A percentile compares a stretch with the other conserved stretches of the same genome.
phyloP scores from a whole-genome alignment of 192 early-diverging fungal genomes.

The Gonapodya prolifera region DNA sequence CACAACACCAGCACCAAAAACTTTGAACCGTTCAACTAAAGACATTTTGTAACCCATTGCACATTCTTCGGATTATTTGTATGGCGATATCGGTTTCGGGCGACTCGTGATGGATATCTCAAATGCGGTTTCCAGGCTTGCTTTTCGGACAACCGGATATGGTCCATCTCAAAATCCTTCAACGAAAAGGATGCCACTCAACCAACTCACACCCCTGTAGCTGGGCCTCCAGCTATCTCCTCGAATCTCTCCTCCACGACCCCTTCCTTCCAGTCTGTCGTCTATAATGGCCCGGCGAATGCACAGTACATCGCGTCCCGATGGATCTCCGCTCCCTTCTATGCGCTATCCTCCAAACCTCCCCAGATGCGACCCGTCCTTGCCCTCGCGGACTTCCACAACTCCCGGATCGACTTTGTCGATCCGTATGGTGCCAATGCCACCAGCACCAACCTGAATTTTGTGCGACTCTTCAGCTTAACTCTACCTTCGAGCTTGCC shows the following conservation, averaged over 20 bases:
- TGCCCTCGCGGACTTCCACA: not conserved
- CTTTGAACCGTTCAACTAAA: not conserved
- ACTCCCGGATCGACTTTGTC: not conserved
- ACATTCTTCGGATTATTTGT: no score
- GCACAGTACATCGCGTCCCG: not conserved
- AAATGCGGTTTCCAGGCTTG: not conserved
- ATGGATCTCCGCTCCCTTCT: not conserved
- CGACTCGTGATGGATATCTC: not conserved
- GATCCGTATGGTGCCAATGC: not conserved
- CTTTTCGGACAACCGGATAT: not conserved
- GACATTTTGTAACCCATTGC: not conserved
- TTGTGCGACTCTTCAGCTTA: not conserved
- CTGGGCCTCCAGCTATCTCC: not conserved
- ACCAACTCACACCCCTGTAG: not conserved
- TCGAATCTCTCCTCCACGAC: not conserved
- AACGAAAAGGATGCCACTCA: not conserved
- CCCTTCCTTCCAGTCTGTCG: not conserved
- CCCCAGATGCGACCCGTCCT: not conserved
- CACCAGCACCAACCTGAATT: not conserved
- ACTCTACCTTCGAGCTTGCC: not conserved
- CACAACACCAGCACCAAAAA: not conserved
- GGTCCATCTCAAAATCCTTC: not conserved
- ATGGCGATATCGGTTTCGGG: not conserved
- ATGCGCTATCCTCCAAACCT: not conserved
- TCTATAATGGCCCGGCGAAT: not conserved